These are phyloP conservation scores for Debaryomyces nepalensis DNA, from an alignment of 1,139 yeast genomes.

Conservation along the genomic window DNA sequence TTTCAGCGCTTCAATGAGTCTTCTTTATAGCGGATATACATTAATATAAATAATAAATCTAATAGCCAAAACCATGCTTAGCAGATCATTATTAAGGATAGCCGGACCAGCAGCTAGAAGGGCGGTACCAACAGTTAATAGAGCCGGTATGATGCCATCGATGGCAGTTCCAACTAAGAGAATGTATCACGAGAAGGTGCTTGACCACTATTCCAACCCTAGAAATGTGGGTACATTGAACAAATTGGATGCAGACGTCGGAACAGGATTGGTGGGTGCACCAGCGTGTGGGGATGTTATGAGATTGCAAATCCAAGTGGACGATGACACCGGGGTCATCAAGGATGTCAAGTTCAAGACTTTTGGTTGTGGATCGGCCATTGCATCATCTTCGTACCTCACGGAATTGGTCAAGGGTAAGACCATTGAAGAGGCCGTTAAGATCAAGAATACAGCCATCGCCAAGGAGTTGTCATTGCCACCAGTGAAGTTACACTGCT, in stretches of 20 bases:
- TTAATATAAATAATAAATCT: background rate
- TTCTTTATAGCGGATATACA: too few relatives aligned
- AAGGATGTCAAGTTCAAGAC: conserved; percentile 97
- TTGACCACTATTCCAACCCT: conserved; percentile 96
- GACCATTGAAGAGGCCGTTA: conserved; percentile 90
- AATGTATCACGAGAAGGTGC: conserved; percentile 71
- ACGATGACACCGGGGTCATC: conserved; percentile 86
- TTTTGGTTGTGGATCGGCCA: conserved; percentile 98
- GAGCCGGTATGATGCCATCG: conserved; percentile 14
- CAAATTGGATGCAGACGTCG: conserved; percentile 78
- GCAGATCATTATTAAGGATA: conserved; percentile 29
- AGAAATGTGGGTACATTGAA: conserved; percentile 94
- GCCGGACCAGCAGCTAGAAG: conserved; percentile 19
- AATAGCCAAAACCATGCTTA: conserved; percentile 24
- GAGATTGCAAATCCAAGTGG: conserved; percentile 94
- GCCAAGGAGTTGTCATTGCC: conserved; percentile 94
- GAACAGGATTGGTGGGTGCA: conserved; percentile 97
- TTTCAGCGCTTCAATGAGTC: too few relatives aligned
- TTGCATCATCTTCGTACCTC: conserved; percentile 92
- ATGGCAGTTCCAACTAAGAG: conserved; percentile 23
- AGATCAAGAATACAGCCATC: conserved; percentile 86
- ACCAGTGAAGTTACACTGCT: conserved; percentile 96
- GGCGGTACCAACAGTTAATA: conserved; percentile 16
- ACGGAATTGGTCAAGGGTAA: conserved; percentile 96
- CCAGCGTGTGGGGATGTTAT: conserved; percentile 99